Evolutionary conservation across 768 basidiomycete species (phyloP), one percentile per base, ranked within the genome.

Genomic region (Termitomyces sp.): DNA sequence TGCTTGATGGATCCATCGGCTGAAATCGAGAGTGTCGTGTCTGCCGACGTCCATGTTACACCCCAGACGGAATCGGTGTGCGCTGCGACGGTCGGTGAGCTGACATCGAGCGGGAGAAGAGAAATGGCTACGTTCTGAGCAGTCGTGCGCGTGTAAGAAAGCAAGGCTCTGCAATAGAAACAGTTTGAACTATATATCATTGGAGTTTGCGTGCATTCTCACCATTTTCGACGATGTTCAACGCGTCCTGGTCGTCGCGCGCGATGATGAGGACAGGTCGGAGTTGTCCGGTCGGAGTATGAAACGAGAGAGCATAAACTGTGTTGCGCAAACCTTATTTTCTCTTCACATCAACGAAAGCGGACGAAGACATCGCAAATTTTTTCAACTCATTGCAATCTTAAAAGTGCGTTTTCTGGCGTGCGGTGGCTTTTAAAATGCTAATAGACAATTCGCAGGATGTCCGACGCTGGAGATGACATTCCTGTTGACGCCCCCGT

Each of bases 391-490:
- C 50, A 63, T 62, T 63, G 70, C 70, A 69, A 74, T 70, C 66
- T 65, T 68, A 79, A 79, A 83, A 81, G 77, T 80, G 68, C 57
- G 74, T 70, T 32, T 51, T 4, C 8, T 37, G 8, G 46, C 46
- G 31, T 31, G n/a, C 36, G 17, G 9, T 32, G 20, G 29, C 32
- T 32, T 25, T 53, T 29, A 15, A 60, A 38, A 60, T 47, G 56
- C 59, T 68, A 20, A 71, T 38, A 50, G 48, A 10, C 47, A 4
- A 10, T 38, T 14, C 53, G 34, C 56, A 88, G 84, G 83, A 94
- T 94, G 92, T 94, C 92, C 91, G 91, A 94, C 90, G 92, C 92
- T 92, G 92, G 91, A 92, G 92, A 94, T 92, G 91, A 91, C 79
- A 88, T 90, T 78, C 78, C 83, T 76, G 85, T 92, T 72, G 91